phyloP scores from a whole-genome alignment of 257 asterid genomes.

The Echites panduratus region DNA sequence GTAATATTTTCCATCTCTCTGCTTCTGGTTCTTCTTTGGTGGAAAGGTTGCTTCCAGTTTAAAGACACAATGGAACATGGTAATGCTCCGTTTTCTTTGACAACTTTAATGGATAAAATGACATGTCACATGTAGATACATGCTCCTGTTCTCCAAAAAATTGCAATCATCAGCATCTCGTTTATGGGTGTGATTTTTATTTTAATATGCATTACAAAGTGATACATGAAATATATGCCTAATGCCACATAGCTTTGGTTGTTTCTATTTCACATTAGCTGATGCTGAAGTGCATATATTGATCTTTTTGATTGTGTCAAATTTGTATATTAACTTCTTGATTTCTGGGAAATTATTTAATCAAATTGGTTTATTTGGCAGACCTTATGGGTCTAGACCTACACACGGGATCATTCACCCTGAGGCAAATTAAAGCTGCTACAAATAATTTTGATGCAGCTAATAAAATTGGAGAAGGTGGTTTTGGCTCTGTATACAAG shows the following conservation, averaged over 20 bases:
- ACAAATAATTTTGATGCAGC: slow-evolving; percentile 62
- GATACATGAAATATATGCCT: not conserved
- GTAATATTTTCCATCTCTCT: slow-evolving; percentile 26
- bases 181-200: not conserved
- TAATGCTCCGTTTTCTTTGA: slow-evolving; percentile 9
- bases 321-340: too few species aligned
- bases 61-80: slow-evolving; percentile 38
- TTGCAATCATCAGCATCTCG: not conserved
- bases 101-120: too few species aligned
- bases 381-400: slow-evolving; percentile 37
- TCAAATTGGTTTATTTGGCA: not conserved
- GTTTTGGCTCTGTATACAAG: slow-evolving; percentile 81
- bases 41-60: slow-evolving; percentile 41
- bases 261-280: not conserved
- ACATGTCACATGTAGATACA: not conserved
- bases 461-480: slow-evolving; percentile 84
- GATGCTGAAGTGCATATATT: too few species aligned
- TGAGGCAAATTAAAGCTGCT: slow-evolving; percentile 67
- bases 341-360: not conserved
- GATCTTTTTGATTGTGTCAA: too few species aligned
- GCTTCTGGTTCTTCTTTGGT: slow-evolving; percentile 48
- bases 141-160: not conserved
- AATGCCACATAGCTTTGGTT: not conserved
- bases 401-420: slow-evolving; percentile 55
- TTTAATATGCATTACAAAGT: not conserved